Conservation (phyloP, 2,329 filamentous ascomycete genomes). For the Nannizziopsis barbatae region DNA sequence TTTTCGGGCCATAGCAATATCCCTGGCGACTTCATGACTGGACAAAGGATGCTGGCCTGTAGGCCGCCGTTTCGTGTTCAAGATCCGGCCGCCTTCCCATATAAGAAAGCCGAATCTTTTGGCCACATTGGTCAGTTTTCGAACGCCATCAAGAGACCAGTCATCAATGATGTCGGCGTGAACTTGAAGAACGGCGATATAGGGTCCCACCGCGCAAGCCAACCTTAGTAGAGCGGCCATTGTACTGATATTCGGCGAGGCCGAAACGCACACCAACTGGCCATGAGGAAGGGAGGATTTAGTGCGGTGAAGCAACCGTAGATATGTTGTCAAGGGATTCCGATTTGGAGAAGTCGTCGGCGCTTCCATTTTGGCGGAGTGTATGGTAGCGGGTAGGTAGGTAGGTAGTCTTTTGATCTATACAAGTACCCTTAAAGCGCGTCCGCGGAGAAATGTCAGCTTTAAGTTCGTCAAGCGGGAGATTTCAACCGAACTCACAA, state of each 20-base stretch:
- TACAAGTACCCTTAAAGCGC: neutral
- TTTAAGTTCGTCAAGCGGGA: neutral
- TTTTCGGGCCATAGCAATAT: conserved; percentile 28
- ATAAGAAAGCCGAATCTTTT: conserved; percentile 30
- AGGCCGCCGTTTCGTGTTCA: conserved; percentile 29
- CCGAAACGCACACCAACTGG: conserved; percentile 34
- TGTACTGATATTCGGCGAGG: conserved; percentile 48
- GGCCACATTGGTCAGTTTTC: conserved; percentile 27
- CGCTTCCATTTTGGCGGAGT: conserved; percentile 10
- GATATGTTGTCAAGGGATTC: conserved; percentile 30
- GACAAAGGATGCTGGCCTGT: conserved; percentile 23
- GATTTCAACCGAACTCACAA: neutral
- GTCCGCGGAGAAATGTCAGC: neutral
- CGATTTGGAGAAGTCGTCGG: conserved; percentile 13
- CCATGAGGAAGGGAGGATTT: conserved; percentile 31
- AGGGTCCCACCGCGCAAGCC: conserved; percentile 48
- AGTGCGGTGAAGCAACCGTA: conserved; percentile 24
- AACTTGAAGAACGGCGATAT: conserved; percentile 50
- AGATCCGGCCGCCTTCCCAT: conserved; percentile 32
- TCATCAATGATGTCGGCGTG: conserved; percentile 53
- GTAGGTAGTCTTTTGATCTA: neutral
- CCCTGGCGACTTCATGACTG: conserved; percentile 23
- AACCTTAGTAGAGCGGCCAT: conserved; percentile 45
- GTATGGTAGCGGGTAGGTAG: neutral
- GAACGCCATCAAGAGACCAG: conserved; percentile 46